Percentiles rank a stretch among this genome's conserved stretches.
phyloP scores from a whole-genome alignment of 2,329 filamentous ascomycete genomes.

The Fusarium heterosporum region DNA sequence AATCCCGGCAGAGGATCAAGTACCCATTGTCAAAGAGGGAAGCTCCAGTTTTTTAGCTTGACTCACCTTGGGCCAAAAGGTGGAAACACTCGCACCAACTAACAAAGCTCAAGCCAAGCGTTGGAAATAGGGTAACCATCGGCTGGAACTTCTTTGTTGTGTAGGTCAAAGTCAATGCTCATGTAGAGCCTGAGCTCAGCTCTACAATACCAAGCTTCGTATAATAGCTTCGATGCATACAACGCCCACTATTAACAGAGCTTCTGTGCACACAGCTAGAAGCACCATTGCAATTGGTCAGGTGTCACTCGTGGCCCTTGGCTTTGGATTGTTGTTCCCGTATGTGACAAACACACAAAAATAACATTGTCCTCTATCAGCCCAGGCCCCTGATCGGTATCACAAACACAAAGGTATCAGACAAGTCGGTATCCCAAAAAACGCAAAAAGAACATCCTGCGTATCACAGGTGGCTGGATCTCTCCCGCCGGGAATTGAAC shows the following conservation, averaged over 20 bases:
- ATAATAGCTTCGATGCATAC: conserved; percentile 2
- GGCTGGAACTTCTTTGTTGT: conserved; percentile 14
- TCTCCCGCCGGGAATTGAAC: conserved; percentile 37
- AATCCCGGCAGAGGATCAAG: conserved; percentile 19
- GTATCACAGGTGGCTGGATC: conserved; percentile 33
- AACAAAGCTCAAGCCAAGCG: background rate
- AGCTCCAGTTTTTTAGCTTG: conserved; percentile 25
- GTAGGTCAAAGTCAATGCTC: background rate
- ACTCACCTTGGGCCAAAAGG: conserved; percentile 17
- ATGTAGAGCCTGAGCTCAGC: background rate
- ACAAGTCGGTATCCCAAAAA: background rate
- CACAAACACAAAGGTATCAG: background rate
- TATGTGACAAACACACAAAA: conserved; percentile 3
- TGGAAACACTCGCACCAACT: conserved; percentile 7
- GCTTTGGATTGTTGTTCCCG: conserved; percentile 5
- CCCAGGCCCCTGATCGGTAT: background rate
- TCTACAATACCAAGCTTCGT: conserved; percentile 3
- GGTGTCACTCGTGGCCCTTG: conserved; percentile 6
- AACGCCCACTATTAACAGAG: conserved; percentile 8
- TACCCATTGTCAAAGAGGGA: conserved; percentile 18
- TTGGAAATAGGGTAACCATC: conserved; percentile 3
- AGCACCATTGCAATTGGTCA: conserved; percentile 26
- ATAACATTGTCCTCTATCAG: conserved; percentile 2
- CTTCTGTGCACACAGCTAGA: conserved; percentile 17
- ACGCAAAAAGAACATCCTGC: conserved; percentile 5